These are phyloP conservation scores for Boletus pseudopeckii DNA, from an alignment of 768 basidiomycete genomes.

Conservation along the genomic window DNA sequence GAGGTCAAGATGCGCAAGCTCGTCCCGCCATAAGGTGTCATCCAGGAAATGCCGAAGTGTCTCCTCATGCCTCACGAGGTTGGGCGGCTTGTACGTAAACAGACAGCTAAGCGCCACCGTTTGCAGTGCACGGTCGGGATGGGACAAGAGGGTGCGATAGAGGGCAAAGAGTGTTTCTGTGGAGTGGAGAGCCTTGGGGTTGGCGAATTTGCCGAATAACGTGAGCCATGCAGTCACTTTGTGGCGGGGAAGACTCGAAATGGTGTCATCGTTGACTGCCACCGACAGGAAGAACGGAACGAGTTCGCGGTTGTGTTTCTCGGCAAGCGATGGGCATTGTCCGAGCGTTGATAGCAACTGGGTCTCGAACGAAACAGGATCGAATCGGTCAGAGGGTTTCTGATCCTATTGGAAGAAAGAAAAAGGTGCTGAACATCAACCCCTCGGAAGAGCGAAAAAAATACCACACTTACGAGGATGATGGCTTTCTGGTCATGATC, in stretches of 20 bases:
- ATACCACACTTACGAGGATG: slow-evolving; percentile 29
- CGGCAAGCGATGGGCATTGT: slow-evolving; percentile 68
- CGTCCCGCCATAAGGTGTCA: slow-evolving; percentile 86
- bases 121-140: slow-evolving; percentile 81
- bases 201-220: slow-evolving; percentile 85
- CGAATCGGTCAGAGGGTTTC: slow-evolving; percentile 55
- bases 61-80: slow-evolving; percentile 54
- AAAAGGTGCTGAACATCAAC: neutral
- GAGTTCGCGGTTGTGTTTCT: slow-evolving; percentile 85
- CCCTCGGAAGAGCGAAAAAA: neutral
- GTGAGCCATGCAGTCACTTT: slow-evolving; percentile 76
- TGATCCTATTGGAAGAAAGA: slow-evolving; percentile 33
- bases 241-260: slow-evolving; percentile 47
- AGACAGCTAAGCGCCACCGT: slow-evolving; percentile 72
- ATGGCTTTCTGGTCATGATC: slow-evolving; percentile 31
- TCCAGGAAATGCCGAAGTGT: slow-evolving; percentile 71
- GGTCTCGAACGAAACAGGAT: slow-evolving; percentile 69
- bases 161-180: slow-evolving; percentile 60
- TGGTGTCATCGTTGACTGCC: slow-evolving; percentile 28
- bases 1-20: slow-evolving; percentile 70
- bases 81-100: slow-evolving; percentile 73
- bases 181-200: slow-evolving; percentile 84
- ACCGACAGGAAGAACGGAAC: slow-evolving; percentile 76
- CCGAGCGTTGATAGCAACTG: slow-evolving; percentile 73
- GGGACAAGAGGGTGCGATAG: slow-evolving; percentile 75